Percentiles rank a stretch among this genome's conserved stretches.
phyloP scores from a whole-genome alignment of 2,329 filamentous ascomycete genomes.

The Colletotrichum caudatum region DNA sequence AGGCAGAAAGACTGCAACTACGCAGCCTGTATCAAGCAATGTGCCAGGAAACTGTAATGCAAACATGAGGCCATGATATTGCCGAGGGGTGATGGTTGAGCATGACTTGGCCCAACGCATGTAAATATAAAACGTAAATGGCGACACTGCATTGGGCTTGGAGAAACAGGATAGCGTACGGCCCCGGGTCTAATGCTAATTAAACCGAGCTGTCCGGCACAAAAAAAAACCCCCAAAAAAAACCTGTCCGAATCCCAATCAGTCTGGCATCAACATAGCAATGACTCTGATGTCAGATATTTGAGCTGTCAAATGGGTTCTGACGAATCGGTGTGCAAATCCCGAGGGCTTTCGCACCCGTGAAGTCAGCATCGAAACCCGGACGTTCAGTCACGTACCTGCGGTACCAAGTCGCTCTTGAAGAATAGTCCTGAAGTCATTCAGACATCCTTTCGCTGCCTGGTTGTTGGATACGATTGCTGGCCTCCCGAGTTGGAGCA shows the following conservation, averaged over 20 bases:
- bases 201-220: too few relatives aligned
- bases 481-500: background rate
- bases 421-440: background rate
- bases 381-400: background rate
- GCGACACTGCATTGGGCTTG: background rate
- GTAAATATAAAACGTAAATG: background rate
- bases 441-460: background rate
- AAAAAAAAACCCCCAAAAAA: background rate
- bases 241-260: fast-evolving
- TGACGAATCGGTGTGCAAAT: background rate
- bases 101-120: background rate
- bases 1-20: background rate
- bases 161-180: background rate
- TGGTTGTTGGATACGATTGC: background rate
- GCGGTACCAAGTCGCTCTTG: background rate
- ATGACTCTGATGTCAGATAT: background rate
- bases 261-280: background rate
- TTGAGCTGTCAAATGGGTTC: background rate
- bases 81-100: background rate
- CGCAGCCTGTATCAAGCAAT: background rate
- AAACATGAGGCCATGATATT: too few relatives aligned
- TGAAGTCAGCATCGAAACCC: background rate
- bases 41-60: background rate
- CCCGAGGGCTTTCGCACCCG: background rate
- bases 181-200: too few relatives aligned